A percentile compares a stretch with the other conserved stretches of the same genome.
phyloP scores from a whole-genome alignment of 2,329 filamentous ascomycete species.

The Alternaria tenuissima region DNA sequence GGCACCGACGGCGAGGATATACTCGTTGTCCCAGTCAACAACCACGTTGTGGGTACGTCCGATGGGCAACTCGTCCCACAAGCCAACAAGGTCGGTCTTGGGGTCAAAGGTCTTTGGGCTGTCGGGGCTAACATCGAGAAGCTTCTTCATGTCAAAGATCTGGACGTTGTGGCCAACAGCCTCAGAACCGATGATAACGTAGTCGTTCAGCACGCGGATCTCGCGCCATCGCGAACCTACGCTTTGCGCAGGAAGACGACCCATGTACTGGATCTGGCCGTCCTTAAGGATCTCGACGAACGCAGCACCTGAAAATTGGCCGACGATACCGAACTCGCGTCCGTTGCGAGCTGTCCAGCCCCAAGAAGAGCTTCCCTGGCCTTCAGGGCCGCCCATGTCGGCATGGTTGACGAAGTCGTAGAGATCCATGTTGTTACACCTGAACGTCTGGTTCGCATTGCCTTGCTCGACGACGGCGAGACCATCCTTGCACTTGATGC shows the following conservation, averaged over 20 bases:
- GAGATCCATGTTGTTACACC: slow-evolving; percentile 57
- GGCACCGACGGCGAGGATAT: slow-evolving; percentile 45
- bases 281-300: slow-evolving; percentile 61
- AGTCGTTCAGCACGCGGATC: slow-evolving; percentile 57
- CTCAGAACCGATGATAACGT: slow-evolving; percentile 52
- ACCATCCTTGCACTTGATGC: slow-evolving; percentile 33
- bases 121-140: slow-evolving; percentile 41
- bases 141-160: slow-evolving; percentile 58
- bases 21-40: slow-evolving; percentile 47
- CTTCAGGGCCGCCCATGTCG: slow-evolving; percentile 58
- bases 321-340: slow-evolving; percentile 63
- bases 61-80: slow-evolving; percentile 37
- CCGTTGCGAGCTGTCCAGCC: slow-evolving; percentile 62
- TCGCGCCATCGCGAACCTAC: slow-evolving; percentile 60
- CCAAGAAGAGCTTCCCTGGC: slow-evolving; percentile 57
- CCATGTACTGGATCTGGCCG: slow-evolving; percentile 62
- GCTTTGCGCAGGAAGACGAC: slow-evolving; percentile 58
- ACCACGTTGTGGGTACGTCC: slow-evolving; percentile 52
- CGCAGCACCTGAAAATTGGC: slow-evolving; percentile 62
- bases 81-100: slow-evolving; percentile 38
- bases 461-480: slow-evolving; percentile 33
- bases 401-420: slow-evolving; percentile 65
- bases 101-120: slow-evolving; percentile 44
- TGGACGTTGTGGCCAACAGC: slow-evolving; percentile 64
- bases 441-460: slow-evolving; percentile 36